phyloP scores from a whole-genome alignment of 2,329 filamentous ascomycete genomes.

The Corinectria fuckeliana region DNA sequence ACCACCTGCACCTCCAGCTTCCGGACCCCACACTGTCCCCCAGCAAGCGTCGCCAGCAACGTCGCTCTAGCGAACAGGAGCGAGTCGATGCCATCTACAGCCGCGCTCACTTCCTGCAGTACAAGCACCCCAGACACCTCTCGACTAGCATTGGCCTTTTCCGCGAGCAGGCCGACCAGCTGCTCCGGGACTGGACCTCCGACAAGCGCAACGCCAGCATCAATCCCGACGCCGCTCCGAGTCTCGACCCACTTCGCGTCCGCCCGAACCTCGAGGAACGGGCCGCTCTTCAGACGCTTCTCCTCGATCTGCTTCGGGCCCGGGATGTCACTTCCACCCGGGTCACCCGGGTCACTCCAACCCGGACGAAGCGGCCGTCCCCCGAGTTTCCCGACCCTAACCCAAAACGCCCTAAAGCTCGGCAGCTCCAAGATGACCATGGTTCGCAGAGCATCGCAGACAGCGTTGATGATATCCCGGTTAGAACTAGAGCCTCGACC shows the following conservation, averaged over 20 bases:
- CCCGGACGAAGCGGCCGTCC: slow-evolving; percentile 31
- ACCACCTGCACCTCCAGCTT: slow-evolving; percentile 32
- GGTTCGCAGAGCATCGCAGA: neutral
- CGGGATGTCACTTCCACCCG: slow-evolving; percentile 20
- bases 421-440: neutral
- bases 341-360: slow-evolving; percentile 23
- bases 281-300: slow-evolving; percentile 34
- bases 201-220: slow-evolving; percentile 26
- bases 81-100: slow-evolving; percentile 34
- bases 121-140: slow-evolving; percentile 23
- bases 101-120: slow-evolving; percentile 31
- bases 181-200: slow-evolving; percentile 27
- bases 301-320: slow-evolving; percentile 29
- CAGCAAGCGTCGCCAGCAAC: slow-evolving; percentile 29
- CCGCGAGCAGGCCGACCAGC: slow-evolving; percentile 27
- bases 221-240: slow-evolving; percentile 29
- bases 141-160: slow-evolving; percentile 34
- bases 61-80: slow-evolving; percentile 31
- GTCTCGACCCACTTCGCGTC: slow-evolving; percentile 31
- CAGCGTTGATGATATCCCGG: slow-evolving; percentile 30
- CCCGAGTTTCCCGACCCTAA: slow-evolving; percentile 26
- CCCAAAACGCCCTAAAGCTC: slow-evolving; percentile 25
- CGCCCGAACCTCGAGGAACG: slow-evolving; percentile 29
- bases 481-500: slow-evolving; percentile 26
- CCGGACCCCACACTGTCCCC: slow-evolving; percentile 36